Evolutionary conservation across 345 rosid genomes (phyloP), one percentile per base, ranked within the genome.

Genomic region (Pugionium dolabratum): DNA sequence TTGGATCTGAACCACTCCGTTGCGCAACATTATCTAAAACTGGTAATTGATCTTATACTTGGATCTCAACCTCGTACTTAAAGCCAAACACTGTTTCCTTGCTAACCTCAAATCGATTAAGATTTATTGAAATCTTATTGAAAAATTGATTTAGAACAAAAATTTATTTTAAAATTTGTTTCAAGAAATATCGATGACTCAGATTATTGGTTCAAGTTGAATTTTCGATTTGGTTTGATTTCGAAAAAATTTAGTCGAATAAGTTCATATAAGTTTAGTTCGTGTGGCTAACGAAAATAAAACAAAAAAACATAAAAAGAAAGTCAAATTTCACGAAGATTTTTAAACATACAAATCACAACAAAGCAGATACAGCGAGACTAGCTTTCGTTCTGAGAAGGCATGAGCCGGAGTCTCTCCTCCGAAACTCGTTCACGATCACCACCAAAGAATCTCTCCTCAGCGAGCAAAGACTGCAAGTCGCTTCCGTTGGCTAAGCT

Each of bases 401-500:
- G 80, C 99, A 94, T 85, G 37, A 94, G 64, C 34, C 84, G 77
- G 43, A 85, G 92, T 79, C 75, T 81, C 39, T 83, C 95, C 66
- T 85, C 93, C 0, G 84, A 57, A 54, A 54, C 70, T 1, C 9
- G 29, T 42, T 74, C 72, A 11, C 79, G 86, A 56, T 70, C 75
- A 64, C 81, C 78, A 2, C 79, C 79, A 5, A 70, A 68, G 67
- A 56, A 32, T 42, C 80, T 73, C 80, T 90, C 97, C 75, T 94
- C 96, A 5, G 95, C 83, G 1, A 94, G 84, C 60, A 94, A 76
- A 5, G 97, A 88, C 74, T 90, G 95, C 52, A 94, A 69, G 58
- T 90, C 97, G 31, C 97, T 94, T 33, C 95, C 97, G 29, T 94
- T 94, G 31, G 97, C 99, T 78, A 94, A 79, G 83, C 99, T 90